A percentile compares a stretch with the other conserved stretches of the same genome.
phyloP scores from a whole-genome alignment of 305 asterid genomes.

The Solanum hybrid region DNA sequence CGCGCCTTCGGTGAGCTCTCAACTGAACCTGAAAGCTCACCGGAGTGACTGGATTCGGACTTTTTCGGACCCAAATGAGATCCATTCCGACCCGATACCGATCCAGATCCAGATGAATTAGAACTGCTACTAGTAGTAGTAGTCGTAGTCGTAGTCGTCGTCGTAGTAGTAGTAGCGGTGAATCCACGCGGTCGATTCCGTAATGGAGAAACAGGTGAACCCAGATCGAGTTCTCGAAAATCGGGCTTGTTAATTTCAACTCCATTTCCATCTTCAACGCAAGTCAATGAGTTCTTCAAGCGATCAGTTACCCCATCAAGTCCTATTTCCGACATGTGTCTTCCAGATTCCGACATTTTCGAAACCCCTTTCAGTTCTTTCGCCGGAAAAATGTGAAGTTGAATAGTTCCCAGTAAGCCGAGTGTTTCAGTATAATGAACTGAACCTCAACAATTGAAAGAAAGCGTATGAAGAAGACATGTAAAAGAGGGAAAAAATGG shows the following conservation, averaged over 20 bases:
- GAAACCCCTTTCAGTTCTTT: neutral
- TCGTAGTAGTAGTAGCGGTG: neutral
- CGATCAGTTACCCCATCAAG: neutral
- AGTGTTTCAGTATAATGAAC: neutral
- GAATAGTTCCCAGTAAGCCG: neutral
- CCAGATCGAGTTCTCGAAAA: conserved; percentile 52
- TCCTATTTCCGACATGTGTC: neutral
- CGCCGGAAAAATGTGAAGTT: neutral
- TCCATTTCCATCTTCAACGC: neutral
- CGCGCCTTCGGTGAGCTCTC: conserved; percentile 45
- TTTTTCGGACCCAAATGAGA: conserved; percentile 20
- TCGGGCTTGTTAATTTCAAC: conserved; percentile 29
- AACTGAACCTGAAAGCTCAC: conserved; percentile 39
- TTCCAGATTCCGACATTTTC: neutral
- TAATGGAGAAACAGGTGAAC: conserved; percentile 53
- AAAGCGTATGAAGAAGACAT: neutral
- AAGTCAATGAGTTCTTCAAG: neutral
- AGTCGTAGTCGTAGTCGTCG: neutral
- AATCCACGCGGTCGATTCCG: neutral
- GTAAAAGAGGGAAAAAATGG: neutral
- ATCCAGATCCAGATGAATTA: conserved; percentile 78
- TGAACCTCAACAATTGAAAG: neutral
- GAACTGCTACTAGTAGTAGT: conserved; percentile 19
- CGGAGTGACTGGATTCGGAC: conserved; percentile 49
- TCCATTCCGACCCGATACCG: conserved; percentile 48